Base-by-base conservation (phyloP, 768 basidiomycete species). In the Suillus tomentosus region DNA sequence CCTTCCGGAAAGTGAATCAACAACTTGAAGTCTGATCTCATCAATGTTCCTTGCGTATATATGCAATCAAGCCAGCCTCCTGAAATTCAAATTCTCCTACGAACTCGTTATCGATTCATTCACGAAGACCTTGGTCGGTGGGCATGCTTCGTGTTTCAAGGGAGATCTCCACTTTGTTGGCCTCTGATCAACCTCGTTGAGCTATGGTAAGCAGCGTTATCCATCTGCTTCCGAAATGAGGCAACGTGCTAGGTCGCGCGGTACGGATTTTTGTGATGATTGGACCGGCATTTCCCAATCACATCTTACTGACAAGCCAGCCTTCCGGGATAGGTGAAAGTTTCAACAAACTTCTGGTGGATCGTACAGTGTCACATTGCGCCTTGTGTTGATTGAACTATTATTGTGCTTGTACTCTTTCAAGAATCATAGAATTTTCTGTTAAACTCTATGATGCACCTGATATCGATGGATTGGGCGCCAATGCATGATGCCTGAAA, bases 391-490 rank as follows among this genome's bases (percentile, higher is more conserved):
- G 40, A 58, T 42, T 5, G 39, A 13, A 27, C 57, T 58, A 58
- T 58, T 27, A 11, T 58, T 27, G 57, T 40, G 40, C 39, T 42
- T 40, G 15, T 10, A 24, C 39, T 6, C 8, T 39, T 11, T 19
- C 57, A 42, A 58, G 57, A 40, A 40, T 54, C 34, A 54, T 7
- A 15, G 39, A 58, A 40, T 13, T 58, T 58, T 58, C 39, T 42
- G 39, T 40, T 2, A 5, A 58, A 58, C 37, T 17, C 15, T 40
- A 42, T 58, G 22, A 24, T 24, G 10, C 57, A 27, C 11, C 24
- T 58, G 39, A 58, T 58, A 58, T 58, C 57, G 57, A 58, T 58
- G 39, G 57, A 58, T 58, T 58, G 40, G 24, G 57, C 57, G 40
- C 40, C 40, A 58, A 42, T 13, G 10, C 57, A 9, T 19, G 40